Evolutionary conservation across 306 rosid genomes (phyloP).

Genomic region (Morella rubra): DNA sequence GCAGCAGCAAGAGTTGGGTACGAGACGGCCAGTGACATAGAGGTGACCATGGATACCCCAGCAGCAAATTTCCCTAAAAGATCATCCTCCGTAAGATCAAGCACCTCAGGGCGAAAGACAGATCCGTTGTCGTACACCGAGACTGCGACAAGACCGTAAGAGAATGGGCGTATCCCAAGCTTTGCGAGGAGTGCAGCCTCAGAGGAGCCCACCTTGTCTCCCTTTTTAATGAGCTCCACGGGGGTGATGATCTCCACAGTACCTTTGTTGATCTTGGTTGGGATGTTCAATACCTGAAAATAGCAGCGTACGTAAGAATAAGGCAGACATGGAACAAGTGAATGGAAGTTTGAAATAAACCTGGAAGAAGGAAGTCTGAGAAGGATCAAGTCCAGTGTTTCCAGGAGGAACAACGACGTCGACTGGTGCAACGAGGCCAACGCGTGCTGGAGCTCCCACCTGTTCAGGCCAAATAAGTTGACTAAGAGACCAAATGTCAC

Average conservation of each 20-base stretch:
- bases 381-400: slow-evolving; percentile 34
- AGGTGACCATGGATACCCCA: slow-evolving; percentile 54
- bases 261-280: slow-evolving; percentile 63
- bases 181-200: slow-evolving; percentile 62
- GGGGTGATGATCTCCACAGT: slow-evolving; percentile 64
- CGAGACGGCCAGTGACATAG: slow-evolving; percentile 49
- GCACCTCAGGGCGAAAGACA: slow-evolving; percentile 57
- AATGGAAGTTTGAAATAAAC: slow-evolving; percentile 5
- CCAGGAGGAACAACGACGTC: slow-evolving; percentile 63
- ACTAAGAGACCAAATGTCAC: background rate
- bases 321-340: background rate
- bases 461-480: background rate
- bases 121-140: slow-evolving; percentile 55
- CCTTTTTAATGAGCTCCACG: slow-evolving; percentile 61
- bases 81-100: slow-evolving; percentile 55
- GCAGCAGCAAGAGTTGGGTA: slow-evolving; percentile 63
- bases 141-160: slow-evolving; percentile 50
- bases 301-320: background rate
- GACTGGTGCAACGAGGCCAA: slow-evolving; percentile 62
- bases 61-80: slow-evolving; percentile 48
- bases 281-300: slow-evolving; percentile 52
- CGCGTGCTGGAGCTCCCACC: slow-evolving; percentile 74
- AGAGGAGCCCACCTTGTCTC: slow-evolving; percentile 58
- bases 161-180: slow-evolving; percentile 62
- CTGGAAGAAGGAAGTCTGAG: slow-evolving; percentile 45